Base-by-base conservation (phyloP, 768 basidiomycete genomes). In the Auriculariales sp. region DNA sequence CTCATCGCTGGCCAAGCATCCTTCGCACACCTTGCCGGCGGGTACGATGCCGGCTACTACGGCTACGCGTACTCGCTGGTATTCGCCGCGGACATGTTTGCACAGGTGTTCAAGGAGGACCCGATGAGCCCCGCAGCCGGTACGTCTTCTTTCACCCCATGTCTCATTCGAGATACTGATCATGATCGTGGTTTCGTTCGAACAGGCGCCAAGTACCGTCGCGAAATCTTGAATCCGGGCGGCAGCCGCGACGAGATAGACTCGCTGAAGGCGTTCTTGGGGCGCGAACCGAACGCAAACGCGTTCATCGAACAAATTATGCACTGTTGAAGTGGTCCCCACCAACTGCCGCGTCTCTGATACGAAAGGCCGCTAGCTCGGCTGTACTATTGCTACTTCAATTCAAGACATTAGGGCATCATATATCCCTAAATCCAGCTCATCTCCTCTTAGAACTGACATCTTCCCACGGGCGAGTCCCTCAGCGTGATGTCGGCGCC, bases 201-300 rank as follows among this genome's bases (percentile, higher is more conserved):
- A n/a, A 14, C 17, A 57, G 64, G 89, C 3, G 67, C 71, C 53
- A 66, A 63, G 24, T 93, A 92, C 61, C 75, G 87, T 2, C 73
- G 83, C 52, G 79, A 79, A 62, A 90, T 93, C 53, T 70, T 92
- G 15, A 62, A 66, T 28, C 74, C 75, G 6, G 87, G 89, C 24
- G 86, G 84, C 25, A 83, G 80, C 54, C 74, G 82, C 11, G 87
- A 92, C 53, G 89, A 90, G 56, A 63, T 78, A 50, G 81, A 85
- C 42, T 82, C 81, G n/a, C 71, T 92, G 51, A 72, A 82, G 72
- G 85, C 80, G 31, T 32, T 7, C 31, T 32, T 7, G 7, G 31
- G 31, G 31, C 15, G 31, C 9, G 15, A 15, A 32, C 9, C 9
- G 31, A 32, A 54, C 28, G 64, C 42, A 28, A 1, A 25, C 22